Conservation (phyloP, 202 grass and related monocot species). For the Musa balbisiana region DNA sequence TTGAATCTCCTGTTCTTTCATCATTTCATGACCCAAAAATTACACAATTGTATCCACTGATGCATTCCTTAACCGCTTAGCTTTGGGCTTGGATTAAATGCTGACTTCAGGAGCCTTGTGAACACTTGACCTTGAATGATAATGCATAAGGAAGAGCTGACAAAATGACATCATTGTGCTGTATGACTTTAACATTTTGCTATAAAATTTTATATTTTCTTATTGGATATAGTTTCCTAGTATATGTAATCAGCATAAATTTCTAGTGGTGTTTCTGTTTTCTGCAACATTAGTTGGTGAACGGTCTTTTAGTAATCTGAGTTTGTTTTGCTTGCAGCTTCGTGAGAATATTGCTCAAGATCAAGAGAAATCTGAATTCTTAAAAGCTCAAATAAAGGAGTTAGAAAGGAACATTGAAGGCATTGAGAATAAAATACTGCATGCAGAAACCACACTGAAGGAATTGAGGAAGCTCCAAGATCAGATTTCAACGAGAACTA, state of each 20-base stretch:
- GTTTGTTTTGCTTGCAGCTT: conserved; percentile 42
- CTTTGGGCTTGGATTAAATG: too few species aligned
- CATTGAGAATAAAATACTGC: conserved; percentile 43
- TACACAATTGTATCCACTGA: neutral
- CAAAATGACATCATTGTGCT: neutral
- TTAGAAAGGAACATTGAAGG: conserved; percentile 51
- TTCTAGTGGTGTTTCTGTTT: neutral
- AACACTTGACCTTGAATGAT: neutral
- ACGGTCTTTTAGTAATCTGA: neutral
- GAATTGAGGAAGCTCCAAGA: conserved; percentile 66
- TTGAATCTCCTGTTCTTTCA: neutral
- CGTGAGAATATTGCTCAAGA: conserved; percentile 87
- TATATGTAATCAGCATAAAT: neutral
- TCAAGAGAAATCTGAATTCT: conserved; percentile 72
- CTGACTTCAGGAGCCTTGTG: neutral
- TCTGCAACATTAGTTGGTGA: neutral
- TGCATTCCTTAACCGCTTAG: too few species aligned
- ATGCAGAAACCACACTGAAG: conserved; percentile 43
- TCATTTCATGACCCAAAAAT: neutral
- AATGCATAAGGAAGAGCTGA: neutral
- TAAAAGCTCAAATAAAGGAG: conserved; percentile 85
- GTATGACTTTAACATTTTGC: neutral
- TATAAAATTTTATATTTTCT: neutral
- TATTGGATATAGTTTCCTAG: neutral
- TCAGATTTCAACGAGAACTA: conserved; percentile 52